Percentiles rank a stretch among this genome's conserved stretches.
Conservation (phyloP, 2,329 filamentous ascomycete genomes). For the Alternaria sp. region DNA sequence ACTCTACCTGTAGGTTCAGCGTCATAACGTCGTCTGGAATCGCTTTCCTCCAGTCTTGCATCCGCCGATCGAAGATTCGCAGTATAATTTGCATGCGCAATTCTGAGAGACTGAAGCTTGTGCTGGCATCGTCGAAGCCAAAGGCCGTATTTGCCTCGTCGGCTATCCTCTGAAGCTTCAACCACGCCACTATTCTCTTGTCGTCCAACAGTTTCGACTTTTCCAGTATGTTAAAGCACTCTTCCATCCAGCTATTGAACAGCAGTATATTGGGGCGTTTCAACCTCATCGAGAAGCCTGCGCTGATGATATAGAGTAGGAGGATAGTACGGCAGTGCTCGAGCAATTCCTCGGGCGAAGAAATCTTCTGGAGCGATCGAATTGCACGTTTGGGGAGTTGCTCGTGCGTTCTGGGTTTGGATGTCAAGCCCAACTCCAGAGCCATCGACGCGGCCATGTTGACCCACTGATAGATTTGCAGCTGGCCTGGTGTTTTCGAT, state of each 20-base stretch:
- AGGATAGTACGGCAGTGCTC: conserved; percentile 46
- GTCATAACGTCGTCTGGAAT: conserved; percentile 41
- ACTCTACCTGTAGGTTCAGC: conserved; percentile 35
- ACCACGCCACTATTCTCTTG: conserved; percentile 35
- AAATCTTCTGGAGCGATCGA: conserved; percentile 41
- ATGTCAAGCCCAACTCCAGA: conserved; percentile 44
- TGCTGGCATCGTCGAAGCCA: conserved; percentile 47
- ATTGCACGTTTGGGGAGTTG: conserved; percentile 45
- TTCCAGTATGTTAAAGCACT: conserved; percentile 38
- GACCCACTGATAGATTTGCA: conserved; percentile 44
- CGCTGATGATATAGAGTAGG: conserved; percentile 39
- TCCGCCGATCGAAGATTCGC: conserved; percentile 43
- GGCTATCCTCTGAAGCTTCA: conserved; percentile 44
- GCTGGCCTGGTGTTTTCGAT: conserved; percentile 37
- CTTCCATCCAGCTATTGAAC: conserved; percentile 48
- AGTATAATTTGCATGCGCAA: conserved; percentile 45
- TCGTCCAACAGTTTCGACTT: conserved; percentile 42
- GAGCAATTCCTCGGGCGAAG: conserved; percentile 42
- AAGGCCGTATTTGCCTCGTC: conserved; percentile 47
- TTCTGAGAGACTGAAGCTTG: conserved; percentile 45
- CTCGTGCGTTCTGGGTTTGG: conserved; percentile 46
- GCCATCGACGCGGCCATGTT: conserved; percentile 48
- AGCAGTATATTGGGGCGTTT: conserved; percentile 43
- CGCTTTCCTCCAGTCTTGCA: conserved; percentile 45
- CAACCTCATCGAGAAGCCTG: conserved; percentile 43